These are phyloP conservation scores for Penicillium pulvis DNA, from an alignment of 495 filamentous ascomycete genomes.

Conservation along the genomic window DNA sequence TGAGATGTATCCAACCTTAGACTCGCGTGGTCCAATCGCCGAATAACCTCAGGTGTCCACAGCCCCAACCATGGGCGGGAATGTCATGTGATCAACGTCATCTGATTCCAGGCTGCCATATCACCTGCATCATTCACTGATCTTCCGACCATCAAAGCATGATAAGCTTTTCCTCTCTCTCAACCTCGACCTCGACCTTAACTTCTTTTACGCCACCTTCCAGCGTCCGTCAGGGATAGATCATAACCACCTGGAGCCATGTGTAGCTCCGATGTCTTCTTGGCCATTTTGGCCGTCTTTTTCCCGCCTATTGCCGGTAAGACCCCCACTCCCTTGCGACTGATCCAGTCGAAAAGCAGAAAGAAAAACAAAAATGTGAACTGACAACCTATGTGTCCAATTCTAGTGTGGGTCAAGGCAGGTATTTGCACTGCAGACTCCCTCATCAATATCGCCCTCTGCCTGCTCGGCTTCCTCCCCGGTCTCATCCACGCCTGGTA, in stretches of 20 bases:
- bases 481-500: slow-evolving; percentile 97
- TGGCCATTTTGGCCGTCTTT: slow-evolving; percentile 83
- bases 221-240: slow-evolving; percentile 21
- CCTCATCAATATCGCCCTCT: slow-evolving; percentile 93
- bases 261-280: slow-evolving; percentile 85
- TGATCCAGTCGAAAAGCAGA: slow-evolving; percentile 7
- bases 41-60: not conserved
- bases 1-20: not conserved
- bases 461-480: slow-evolving; percentile 84
- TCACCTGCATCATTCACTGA: not conserved
- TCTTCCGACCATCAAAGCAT: not conserved
- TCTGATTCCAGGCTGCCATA: slow-evolving; percentile 26
- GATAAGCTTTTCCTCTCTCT: slow-evolving; percentile 10
- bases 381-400: slow-evolving; percentile 6
- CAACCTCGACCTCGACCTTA: not conserved
- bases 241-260: slow-evolving; percentile 35
- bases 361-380: slow-evolving; percentile 1
- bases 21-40: too few species aligned
- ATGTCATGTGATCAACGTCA: slow-evolving; percentile 28
- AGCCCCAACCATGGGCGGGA: not conserved
- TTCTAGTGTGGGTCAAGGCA: slow-evolving; percentile 88
- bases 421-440: slow-evolving; percentile 93
- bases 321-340: slow-evolving; percentile 30
- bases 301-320: slow-evolving; percentile 92
- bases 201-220: not conserved